Base-by-base conservation (phyloP, 768 basidiomycete species). In the Panellus pusillus region DNA sequence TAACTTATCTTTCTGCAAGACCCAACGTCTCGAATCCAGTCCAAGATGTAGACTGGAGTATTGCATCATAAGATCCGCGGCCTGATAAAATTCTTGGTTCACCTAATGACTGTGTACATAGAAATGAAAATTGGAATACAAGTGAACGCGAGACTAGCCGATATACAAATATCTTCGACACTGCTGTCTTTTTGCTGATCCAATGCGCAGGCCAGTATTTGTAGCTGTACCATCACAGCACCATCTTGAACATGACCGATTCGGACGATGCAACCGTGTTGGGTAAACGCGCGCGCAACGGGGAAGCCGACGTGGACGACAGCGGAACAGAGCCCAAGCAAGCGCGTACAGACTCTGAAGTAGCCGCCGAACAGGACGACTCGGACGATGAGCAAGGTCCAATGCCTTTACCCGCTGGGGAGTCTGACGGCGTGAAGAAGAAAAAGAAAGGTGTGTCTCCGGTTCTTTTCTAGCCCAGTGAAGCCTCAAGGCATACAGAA, bases 381-480 rank as follows among this genome's bases (percentile, higher is more conserved):
- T 83, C 82, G 19, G 83, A 84, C 59, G 86, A 88, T 62, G 86
- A 88, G 61, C 92, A 94, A 64, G 78, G 93, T 37, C 93, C 92
- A 7, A 93, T 94, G 92, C 93, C 93, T 9, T 73, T 91, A 73
- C 83, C 71, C 15, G 63, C 71, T 54, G 60, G 32, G 14, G 32
- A 35, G 32, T 35, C 73, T 61, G 52, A 68, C 60, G 60, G 61
- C 46, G 61, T 71, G 65, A 87, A 86, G 74, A 94, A 91, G 76
- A 91, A 91, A 67, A 81, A 91, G 53, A 94, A 90, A 82, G 87
- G 92, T 89, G 65, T 52, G 77, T 66, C 19, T 35, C 24, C 52
- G 60, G 52, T 58, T 47, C 41, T 60, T 20, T 17, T 57, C 42
- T 53, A 49, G 37, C 55, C 39, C 57, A 55, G 57, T 63, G 53